Percentiles rank a stretch among this genome's conserved stretches.
Evolutionary conservation across 129 eudicot species (phyloP).

Genomic region (Helichrysum umbraculigerum): DNA sequence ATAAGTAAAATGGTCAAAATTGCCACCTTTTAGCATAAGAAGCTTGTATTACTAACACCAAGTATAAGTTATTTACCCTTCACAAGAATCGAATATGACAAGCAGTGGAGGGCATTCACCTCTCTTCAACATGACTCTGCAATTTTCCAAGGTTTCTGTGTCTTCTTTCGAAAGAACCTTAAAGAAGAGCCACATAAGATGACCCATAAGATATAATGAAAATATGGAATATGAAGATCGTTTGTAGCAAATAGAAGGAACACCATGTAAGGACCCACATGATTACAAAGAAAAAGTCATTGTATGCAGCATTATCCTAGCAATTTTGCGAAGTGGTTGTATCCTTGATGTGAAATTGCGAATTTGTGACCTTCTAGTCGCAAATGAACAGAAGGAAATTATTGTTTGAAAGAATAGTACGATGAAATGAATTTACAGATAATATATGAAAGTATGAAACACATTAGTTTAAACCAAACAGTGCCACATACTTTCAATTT

Average conservation of each 20-base stretch:
- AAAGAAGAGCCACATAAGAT: slow-evolving; percentile 18
- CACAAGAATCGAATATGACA: slow-evolving; percentile 63
- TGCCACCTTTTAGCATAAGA: slow-evolving; percentile 22
- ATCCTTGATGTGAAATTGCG: slow-evolving; percentile 6
- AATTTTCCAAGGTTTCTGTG: slow-evolving; percentile 61
- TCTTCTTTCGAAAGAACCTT: slow-evolving; percentile 87
- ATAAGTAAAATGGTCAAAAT: slow-evolving; percentile 6
- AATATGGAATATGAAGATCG: slow-evolving; percentile 2
- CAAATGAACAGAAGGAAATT: background rate
- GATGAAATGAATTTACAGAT: background rate
- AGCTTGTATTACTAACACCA: slow-evolving; percentile 17
- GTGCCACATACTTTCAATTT: background rate
- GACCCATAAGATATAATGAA: slow-evolving; percentile 16
- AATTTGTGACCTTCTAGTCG: slow-evolving; percentile 7
- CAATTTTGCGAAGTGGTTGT: background rate
- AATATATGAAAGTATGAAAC: too few species aligned
- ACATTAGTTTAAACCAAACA: too few species aligned
- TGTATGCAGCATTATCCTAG: background rate
- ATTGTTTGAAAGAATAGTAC: background rate
- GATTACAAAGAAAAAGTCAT: background rate
- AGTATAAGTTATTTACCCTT: slow-evolving; percentile 53
- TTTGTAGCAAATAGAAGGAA: slow-evolving; percentile 7
- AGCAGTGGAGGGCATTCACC: slow-evolving; percentile 80
- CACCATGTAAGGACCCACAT: background rate
- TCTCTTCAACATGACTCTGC: slow-evolving; percentile 64